phyloP scores from a whole-genome alignment of 495 filamentous ascomycete species.

The Penicillium salamii region DNA sequence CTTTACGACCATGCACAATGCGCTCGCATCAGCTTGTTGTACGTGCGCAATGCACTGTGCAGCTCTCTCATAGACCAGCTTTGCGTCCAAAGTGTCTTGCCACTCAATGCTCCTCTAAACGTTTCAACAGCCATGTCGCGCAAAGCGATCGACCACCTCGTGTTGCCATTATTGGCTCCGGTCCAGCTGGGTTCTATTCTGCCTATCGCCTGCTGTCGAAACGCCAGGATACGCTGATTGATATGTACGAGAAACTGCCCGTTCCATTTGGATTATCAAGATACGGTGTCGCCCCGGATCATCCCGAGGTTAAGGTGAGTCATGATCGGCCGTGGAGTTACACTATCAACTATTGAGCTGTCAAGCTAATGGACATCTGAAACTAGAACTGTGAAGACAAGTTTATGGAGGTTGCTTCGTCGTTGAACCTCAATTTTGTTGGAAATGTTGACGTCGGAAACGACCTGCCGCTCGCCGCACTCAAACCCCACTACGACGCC shows the following conservation, averaged over 20 bases:
- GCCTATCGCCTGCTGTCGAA: constrained; percentile 78
- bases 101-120: constrained; percentile 12
- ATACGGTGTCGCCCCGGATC: constrained; percentile 94
- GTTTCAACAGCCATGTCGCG: constrained; percentile 32
- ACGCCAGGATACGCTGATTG: constrained; percentile 67
- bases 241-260: constrained; percentile 95
- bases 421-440: constrained; percentile 82
- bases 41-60: constrained; percentile 35
- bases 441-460: constrained; percentile 83
- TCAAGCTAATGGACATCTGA: neutral
- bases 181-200: constrained; percentile 94
- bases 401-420: constrained; percentile 81
- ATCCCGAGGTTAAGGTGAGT: constrained; percentile 93
- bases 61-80: constrained; percentile 10
- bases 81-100: constrained; percentile 1
- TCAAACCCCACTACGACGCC: constrained; percentile 86
- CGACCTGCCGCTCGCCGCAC: constrained; percentile 61
- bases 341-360: neutral
- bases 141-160: constrained; percentile 57
- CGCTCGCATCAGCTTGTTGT: constrained; percentile 26
- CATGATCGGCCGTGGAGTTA: neutral
- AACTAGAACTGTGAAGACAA: constrained; percentile 88
- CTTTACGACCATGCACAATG: constrained; percentile 20
- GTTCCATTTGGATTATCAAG: constrained; percentile 90
- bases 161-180: constrained; percentile 89